Conservation (phyloP, 2,329 filamentous ascomycete species). For the Aureobasidium sp. region DNA sequence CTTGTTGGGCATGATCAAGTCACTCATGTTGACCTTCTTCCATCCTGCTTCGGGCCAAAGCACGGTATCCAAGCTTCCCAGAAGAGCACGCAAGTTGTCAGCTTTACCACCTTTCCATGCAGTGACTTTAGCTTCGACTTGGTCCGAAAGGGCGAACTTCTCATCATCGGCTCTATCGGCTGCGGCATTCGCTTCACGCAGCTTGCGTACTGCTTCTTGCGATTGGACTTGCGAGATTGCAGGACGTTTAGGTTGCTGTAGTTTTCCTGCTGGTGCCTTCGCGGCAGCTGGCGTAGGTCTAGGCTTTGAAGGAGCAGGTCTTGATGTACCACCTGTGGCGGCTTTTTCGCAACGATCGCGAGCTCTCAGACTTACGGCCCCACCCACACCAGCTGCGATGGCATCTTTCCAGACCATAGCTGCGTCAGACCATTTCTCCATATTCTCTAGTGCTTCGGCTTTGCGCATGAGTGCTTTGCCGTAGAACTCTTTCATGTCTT, state of each 20-base stretch:
- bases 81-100: slow-evolving; percentile 80
- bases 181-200: slow-evolving; percentile 76
- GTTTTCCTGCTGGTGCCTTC: slow-evolving; percentile 6
- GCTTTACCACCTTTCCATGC: slow-evolving; percentile 86
- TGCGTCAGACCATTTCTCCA: slow-evolving; percentile 89
- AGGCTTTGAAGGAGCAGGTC: slow-evolving; percentile 25
- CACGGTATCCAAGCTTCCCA: slow-evolving; percentile 79
- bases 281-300: slow-evolving; percentile 11
- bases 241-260: slow-evolving; percentile 14
- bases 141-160: slow-evolving; percentile 79
- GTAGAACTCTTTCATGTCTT: slow-evolving; percentile 88
- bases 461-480: slow-evolving; percentile 91
- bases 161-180: slow-evolving; percentile 85
- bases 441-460: slow-evolving; percentile 88
- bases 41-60: slow-evolving; percentile 88
- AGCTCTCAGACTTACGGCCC: slow-evolving; percentile 71
- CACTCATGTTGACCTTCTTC: slow-evolving; percentile 94
- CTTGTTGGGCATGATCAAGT: slow-evolving; percentile 84
- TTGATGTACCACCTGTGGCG: slow-evolving; percentile 49
- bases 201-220: slow-evolving; percentile 66
- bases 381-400: slow-evolving; percentile 80
- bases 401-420: slow-evolving; percentile 70
- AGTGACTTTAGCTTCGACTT: slow-evolving; percentile 69
- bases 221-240: slow-evolving; percentile 29
- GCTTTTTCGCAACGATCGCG: slow-evolving; percentile 85